Evolutionary conservation across 305 asterid genomes (phyloP).

Genomic region (Rubia tinctorum): DNA sequence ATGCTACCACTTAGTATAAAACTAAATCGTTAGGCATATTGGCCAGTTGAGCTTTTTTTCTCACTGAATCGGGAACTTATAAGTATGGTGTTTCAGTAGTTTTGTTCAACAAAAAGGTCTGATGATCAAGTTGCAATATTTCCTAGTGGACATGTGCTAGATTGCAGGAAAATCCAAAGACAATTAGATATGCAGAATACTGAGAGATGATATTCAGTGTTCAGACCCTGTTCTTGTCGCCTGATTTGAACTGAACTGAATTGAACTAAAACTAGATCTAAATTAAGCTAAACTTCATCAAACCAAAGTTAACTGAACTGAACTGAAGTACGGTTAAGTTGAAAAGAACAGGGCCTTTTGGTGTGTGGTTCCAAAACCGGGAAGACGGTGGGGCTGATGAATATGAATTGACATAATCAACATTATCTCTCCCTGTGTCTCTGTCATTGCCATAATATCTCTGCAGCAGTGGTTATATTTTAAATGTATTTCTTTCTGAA

Average conservation of each 20-base stretch:
- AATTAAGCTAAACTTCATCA: not conserved
- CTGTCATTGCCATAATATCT: constrained; percentile 28
- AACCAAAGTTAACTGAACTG: not conserved
- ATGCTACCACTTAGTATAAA: not conserved
- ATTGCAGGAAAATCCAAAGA: constrained; percentile 25
- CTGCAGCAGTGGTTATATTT: constrained; percentile 15
- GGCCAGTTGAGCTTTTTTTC: not conserved
- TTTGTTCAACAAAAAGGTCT: constrained; percentile 14
- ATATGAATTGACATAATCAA: constrained; percentile 34
- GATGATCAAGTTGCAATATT: constrained; percentile 19
- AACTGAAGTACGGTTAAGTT: not conserved
- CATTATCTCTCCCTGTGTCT: constrained; percentile 7
- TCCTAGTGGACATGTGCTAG: constrained; percentile 44
- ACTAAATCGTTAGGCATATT: not conserved
- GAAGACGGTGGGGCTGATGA: constrained; percentile 25
- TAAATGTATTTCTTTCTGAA: constrained; percentile 13
- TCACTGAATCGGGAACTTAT: not conserved
- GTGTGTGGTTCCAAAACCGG: constrained; percentile 3
- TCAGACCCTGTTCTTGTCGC: not conserved
- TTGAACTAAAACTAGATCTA: not conserved
- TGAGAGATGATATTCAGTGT: not conserved
- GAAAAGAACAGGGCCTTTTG: not conserved
- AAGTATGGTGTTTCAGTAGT: not conserved
- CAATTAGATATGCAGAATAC: constrained; percentile 24
- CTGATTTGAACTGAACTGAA: not conserved